A percentile compares a stretch with the other conserved stretches of the same genome.
Conservation (phyloP, 495 filamentous ascomycete species). For the Neurospora pannonica region DNA sequence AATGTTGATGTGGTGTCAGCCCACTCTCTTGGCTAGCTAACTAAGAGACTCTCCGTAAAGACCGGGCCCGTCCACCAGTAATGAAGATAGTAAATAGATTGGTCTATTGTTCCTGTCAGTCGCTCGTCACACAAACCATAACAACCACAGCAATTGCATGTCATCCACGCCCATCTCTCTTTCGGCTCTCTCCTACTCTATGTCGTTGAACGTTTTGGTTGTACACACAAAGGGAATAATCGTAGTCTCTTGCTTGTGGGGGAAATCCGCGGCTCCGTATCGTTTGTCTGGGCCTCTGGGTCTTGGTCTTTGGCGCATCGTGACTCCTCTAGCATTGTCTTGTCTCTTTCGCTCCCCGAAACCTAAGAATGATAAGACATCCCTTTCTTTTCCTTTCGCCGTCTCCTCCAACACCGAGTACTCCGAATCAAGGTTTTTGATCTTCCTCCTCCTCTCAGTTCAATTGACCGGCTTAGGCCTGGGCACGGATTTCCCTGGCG, state of each 20-base stretch:
- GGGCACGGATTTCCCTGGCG: slow-evolving; percentile 39
- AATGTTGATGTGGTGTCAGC: background rate
- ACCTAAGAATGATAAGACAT: background rate
- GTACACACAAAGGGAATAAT: background rate
- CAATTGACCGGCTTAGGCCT: slow-evolving; percentile 16
- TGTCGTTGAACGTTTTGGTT: background rate
- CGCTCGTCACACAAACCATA: background rate
- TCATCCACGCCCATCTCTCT: background rate
- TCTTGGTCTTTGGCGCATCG: background rate
- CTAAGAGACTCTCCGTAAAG: background rate
- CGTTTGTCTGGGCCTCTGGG: background rate
- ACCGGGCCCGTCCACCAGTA: background rate
- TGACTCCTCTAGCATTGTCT: background rate
- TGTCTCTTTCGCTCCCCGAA: background rate
- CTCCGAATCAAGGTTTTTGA: background rate
- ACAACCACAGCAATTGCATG: background rate
- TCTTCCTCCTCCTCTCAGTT: background rate
- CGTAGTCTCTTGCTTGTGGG: background rate
- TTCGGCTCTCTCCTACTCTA: background rate
- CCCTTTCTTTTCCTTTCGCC: background rate
- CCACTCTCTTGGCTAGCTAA: background rate
- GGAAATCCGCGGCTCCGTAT: background rate
- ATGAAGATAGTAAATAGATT: background rate
- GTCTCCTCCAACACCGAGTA: background rate
- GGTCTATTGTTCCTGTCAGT: background rate